phyloP scores from a whole-genome alignment of 345 rosid genomes.

The Melastoma malabathricum region DNA sequence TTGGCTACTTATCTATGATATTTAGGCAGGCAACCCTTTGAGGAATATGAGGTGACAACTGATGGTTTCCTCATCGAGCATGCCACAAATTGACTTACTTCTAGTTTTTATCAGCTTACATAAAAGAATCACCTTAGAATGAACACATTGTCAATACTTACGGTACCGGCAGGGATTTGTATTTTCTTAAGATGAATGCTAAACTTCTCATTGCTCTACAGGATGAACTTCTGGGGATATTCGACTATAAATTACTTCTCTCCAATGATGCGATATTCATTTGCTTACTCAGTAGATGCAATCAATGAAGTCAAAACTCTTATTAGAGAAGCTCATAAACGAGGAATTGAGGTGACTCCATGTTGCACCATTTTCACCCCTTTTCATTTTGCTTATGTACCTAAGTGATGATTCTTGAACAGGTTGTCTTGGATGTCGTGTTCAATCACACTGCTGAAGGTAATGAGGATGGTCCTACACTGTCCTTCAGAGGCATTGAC shows the following conservation, averaged over 20 bases:
- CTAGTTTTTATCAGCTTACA: too few relatives aligned
- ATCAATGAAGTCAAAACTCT: constrained; percentile 79
- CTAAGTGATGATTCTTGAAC: constrained; percentile 10
- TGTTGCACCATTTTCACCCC: not conserved
- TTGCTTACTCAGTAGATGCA: constrained; percentile 45
- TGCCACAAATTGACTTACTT: too few relatives aligned
- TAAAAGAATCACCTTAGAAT: too few relatives aligned
- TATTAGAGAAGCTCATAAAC: constrained; percentile 83
- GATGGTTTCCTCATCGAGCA: too few relatives aligned
- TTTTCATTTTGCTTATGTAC: too few relatives aligned
- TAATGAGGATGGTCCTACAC: constrained; percentile 75
- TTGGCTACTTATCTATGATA: not conserved
- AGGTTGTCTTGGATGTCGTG: constrained; percentile 94
- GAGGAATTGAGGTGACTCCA: constrained; percentile 75
- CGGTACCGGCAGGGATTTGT: not conserved
- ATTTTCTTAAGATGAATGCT: not conserved
- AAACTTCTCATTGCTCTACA: constrained; percentile 13
- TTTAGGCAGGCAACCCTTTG: too few relatives aligned
- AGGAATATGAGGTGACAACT: too few relatives aligned
- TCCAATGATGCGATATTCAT: constrained; percentile 88
- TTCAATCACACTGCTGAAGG: constrained; percentile 99
- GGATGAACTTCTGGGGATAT: constrained; percentile 98
- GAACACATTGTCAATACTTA: too few relatives aligned
- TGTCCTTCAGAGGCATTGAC: constrained; percentile 88
- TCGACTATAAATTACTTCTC: constrained; percentile 82